Base-by-base conservation (phyloP, 2,329 filamentous ascomycete genomes). In the Trichoderma sp. region DNA sequence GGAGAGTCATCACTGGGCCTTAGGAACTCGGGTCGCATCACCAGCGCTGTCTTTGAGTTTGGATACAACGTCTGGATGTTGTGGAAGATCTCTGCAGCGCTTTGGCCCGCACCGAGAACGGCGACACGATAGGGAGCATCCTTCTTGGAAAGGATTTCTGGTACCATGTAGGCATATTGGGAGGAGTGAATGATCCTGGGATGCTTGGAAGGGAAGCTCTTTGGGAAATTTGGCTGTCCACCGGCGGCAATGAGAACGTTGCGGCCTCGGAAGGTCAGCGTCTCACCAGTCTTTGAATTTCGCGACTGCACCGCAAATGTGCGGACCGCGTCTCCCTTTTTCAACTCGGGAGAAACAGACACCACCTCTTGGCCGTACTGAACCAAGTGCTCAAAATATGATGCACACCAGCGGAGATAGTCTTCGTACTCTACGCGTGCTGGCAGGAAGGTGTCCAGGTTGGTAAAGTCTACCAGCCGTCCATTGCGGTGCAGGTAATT, bases 1-100 rank as follows among this genome's bases (percentile, higher is more conserved):
- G 95, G 96, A 69, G 94, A 97, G 81, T 98, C 96, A 79, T 99
- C 95, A 79, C 94, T 97, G 1, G 95, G 95, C 76, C 92, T 90
- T 73, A 99, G 83, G 71, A 95, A 94, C 74, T 94, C 89, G 56
- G 91, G 91, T 76, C 93, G 91, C 86, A 97, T 95, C 73, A 98
- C 84, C 71, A 99, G 83, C 43, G 86, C 88, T 0, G 94, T 95
- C 76, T 89, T 87, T 32, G 92, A 90, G 79, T 95, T 94, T 51
- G 94, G 94, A 80, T 97, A 98, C 61, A 93, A 85, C 51, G 85
- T 87, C 77, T 95, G 92, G 64, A 98, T 84, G 81, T 97, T 95
- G 83, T 93, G 92, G 84, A 97, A 98, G 77, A 98, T 97, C 84
- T 99, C 95, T 11, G 95, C 95, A 3, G 94, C 94, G 80, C 93